These are phyloP conservation scores for Aspergillus fumigatus DNA, from an alignment of 2,329 filamentous ascomycete genomes.

Conservation along the genomic window DNA sequence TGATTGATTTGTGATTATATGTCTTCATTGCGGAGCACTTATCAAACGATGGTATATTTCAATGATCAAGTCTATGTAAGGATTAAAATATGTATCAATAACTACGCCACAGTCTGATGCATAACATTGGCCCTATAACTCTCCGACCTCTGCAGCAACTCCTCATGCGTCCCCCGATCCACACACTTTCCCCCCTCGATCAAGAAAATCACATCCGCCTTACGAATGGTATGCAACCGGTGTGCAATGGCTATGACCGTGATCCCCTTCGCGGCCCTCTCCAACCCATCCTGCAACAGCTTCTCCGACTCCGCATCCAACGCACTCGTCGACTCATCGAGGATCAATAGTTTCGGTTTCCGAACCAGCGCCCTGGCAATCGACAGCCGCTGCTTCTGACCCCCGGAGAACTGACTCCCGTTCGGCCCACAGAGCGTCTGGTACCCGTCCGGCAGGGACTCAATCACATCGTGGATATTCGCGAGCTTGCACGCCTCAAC, in stretches of 20 bases:
- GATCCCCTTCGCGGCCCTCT: constrained; percentile 30
- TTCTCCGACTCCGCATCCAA: constrained; percentile 52
- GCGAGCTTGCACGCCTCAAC: constrained; percentile 63
- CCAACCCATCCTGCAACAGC: constrained; percentile 42
- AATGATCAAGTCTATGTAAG: neutral
- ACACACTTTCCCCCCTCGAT: constrained; percentile 63
- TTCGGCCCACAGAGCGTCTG: constrained; percentile 56
- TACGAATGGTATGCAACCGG: constrained; percentile 50
- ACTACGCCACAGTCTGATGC: constrained; percentile 31
- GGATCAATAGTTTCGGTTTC: constrained; percentile 51
- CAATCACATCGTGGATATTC: constrained; percentile 67
- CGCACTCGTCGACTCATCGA: constrained; percentile 59
- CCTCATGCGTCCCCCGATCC: constrained; percentile 59
- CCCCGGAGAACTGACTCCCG: constrained; percentile 53
- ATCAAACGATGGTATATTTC: too few relatives aligned
- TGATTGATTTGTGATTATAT: too few relatives aligned
- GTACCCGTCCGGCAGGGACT: constrained; percentile 60
- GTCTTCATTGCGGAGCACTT: too few relatives aligned
- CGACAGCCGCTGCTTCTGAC: constrained; percentile 55
- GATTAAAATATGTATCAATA: neutral
- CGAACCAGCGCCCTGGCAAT: constrained; percentile 56
- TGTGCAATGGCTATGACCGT: constrained; percentile 43
- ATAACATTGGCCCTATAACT: constrained; percentile 39
- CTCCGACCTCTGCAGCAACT: constrained; percentile 48
- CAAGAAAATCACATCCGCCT: constrained; percentile 75